A percentile compares a stretch with the other conserved stretches of the same genome.
phyloP scores from a whole-genome alignment of 2,329 filamentous ascomycete genomes.

The Colletotrichum gigasporum region DNA sequence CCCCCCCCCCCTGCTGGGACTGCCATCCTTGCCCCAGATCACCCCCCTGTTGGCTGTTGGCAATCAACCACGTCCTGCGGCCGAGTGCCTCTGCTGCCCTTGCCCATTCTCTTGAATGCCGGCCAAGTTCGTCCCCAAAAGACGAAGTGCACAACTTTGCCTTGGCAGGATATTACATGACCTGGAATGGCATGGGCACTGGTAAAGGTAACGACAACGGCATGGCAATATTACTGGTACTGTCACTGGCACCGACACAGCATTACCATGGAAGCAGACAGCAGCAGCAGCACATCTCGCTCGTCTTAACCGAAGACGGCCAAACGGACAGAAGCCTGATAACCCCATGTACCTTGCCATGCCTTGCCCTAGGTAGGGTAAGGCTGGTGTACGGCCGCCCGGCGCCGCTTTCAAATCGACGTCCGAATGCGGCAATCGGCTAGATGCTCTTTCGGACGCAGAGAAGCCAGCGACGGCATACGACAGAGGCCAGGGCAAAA shows the following conservation, averaged over 20 bases:
- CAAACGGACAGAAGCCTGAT: conserved; percentile 9
- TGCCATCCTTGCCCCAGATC: not conserved
- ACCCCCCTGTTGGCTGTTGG: not conserved
- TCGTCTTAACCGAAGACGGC: conserved; percentile 31
- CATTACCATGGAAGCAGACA: not conserved
- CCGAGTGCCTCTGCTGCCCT: not conserved
- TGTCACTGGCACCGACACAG: not conserved
- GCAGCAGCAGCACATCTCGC: conserved; percentile 1
- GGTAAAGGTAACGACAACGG: too few species aligned
- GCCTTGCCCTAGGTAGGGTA: conserved; percentile 10
- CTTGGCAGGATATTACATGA: not conserved
- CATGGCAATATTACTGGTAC: too few species aligned
- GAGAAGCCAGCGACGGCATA: conserved; percentile 32
- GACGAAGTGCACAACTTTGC: not conserved
- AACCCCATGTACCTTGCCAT: not conserved
- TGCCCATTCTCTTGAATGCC: not conserved
- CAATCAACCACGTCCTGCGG: conserved; percentile 4
- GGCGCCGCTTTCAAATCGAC: conserved; percentile 29
- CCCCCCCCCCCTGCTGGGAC: not conserved
- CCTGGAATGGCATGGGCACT: not conserved
- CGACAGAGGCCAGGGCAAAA: conserved; percentile 21
- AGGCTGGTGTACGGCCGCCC: conserved; percentile 13
- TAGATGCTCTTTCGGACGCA: conserved; percentile 33
- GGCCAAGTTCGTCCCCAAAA: not conserved
- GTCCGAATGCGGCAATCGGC: conserved; percentile 34